Evolutionary conservation across 2,329 filamentous ascomycete species (phyloP).

Genomic region (Exophiala aquamarina): DNA sequence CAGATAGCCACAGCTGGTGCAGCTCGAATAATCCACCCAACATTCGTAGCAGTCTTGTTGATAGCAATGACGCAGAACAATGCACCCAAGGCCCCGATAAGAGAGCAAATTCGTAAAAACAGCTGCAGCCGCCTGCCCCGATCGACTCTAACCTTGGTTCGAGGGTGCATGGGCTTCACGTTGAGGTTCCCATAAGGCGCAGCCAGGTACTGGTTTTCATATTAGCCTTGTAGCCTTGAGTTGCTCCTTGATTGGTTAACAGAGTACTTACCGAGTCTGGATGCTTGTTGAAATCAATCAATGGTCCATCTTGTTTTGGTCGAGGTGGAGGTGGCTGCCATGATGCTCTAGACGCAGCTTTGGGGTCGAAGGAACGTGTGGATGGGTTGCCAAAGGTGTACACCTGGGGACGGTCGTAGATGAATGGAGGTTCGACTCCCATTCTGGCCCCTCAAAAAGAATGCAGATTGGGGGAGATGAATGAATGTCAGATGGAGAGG

Average conservation of each 20-base stretch:
- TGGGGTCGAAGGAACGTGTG: conserved; percentile 74
- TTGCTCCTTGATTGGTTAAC: no score
- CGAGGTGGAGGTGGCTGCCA: conserved; percentile 61
- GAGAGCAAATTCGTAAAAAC: conserved; percentile 62
- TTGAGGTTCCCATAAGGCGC: conserved; percentile 62
- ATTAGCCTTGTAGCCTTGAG: no score
- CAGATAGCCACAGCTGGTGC: conserved; percentile 71
- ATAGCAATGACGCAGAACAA: conserved; percentile 77
- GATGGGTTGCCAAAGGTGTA: conserved; percentile 55
- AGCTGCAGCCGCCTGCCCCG: conserved; percentile 69
- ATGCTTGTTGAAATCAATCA: conserved; percentile 80
- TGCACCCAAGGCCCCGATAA: conserved; percentile 69
- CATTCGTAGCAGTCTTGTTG: conserved; percentile 61
- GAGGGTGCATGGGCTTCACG: conserved; percentile 66
- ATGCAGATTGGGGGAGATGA: no score
- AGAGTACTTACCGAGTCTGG: conserved; percentile 75
- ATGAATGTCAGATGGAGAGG: no score
- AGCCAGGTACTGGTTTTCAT: conserved; percentile 52
- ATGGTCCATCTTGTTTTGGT: conserved; percentile 69
- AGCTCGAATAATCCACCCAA: conserved; percentile 74
- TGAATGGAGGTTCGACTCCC: conserved; percentile 65
- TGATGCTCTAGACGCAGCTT: conserved; percentile 78
- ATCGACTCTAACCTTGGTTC: conserved; percentile 70
- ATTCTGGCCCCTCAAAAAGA: conserved; percentile 39
- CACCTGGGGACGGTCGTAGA: conserved; percentile 63